These are phyloP conservation scores for Rhodotorula sp. DNA, from an alignment of 1,284 basidiomycete genomes.

Conservation along the genomic window DNA sequence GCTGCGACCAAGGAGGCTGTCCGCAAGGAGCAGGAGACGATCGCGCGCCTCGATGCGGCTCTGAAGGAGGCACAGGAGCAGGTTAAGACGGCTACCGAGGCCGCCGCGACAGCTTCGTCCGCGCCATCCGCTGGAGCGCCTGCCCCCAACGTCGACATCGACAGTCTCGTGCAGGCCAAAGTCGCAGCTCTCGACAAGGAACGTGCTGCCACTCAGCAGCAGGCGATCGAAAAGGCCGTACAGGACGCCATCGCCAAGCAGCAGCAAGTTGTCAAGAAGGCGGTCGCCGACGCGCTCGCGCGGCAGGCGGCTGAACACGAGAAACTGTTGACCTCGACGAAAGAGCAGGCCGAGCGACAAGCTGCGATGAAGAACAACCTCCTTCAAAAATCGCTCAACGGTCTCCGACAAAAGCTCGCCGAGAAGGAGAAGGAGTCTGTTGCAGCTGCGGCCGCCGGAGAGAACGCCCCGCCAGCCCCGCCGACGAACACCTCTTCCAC, in stretches of 20 bases:
- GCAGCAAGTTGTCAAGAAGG: constrained; percentile 26
- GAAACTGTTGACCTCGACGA: constrained; percentile 20
- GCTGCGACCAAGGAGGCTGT: constrained; percentile 29
- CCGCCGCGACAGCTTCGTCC: background rate
- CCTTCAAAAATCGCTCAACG: constrained; percentile 19
- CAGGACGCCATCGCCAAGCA: constrained; percentile 8
- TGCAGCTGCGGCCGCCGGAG: background rate
- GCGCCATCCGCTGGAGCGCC: background rate
- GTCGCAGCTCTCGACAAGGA: constrained; percentile 28
- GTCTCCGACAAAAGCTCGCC: constrained; percentile 17
- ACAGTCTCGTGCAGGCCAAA: constrained; percentile 33
- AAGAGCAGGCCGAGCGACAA: constrained; percentile 31
- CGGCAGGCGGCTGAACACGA: constrained; percentile 27
- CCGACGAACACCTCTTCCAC: background rate
- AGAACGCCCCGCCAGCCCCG: background rate
- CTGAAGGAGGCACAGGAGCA: constrained; percentile 30
- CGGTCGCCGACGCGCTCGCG: constrained; percentile 23
- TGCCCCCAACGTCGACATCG: constrained; percentile 19
- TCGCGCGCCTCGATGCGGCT: constrained; percentile 27
- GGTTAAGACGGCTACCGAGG: constrained; percentile 11
- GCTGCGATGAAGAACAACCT: constrained; percentile 30
- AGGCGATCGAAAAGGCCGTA: constrained; percentile 34
- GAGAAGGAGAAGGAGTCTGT: background rate
- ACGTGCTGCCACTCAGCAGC: constrained; percentile 16
- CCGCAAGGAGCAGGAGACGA: constrained; percentile 33